Conservation (phyloP, 768 basidiomycete species). For the Suillus cothurnatus region DNA sequence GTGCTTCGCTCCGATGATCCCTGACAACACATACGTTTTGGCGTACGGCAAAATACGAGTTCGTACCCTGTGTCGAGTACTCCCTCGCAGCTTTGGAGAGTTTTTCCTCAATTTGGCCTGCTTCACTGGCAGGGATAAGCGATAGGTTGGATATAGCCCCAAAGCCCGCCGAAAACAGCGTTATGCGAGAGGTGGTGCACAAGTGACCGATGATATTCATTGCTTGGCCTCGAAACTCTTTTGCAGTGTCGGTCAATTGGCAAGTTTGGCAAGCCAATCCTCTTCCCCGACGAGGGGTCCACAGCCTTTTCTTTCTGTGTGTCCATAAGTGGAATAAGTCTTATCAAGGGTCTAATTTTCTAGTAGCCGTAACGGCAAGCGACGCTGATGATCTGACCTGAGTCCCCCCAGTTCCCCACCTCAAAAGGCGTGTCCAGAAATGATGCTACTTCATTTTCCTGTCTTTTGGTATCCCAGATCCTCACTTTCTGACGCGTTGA, state of each 20-base stretch:
- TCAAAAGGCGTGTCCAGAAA: neutral
- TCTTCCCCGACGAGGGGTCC: neutral
- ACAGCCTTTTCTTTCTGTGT: neutral
- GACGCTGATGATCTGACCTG: no score
- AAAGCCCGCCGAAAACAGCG: neutral
- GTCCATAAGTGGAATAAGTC: neutral
- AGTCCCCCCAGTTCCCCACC: neutral
- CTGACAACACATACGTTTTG: neutral
- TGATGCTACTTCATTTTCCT: neutral
- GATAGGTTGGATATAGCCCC: neutral
- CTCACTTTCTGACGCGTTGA: conserved; percentile 2
- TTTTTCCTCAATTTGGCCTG: neutral
- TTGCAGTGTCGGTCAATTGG: no score
- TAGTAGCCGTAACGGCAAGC: neutral
- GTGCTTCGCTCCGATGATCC: neutral
- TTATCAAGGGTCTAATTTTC: neutral
- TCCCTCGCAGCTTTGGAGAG: neutral
- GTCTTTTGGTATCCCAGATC: neutral
- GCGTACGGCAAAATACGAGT: neutral
- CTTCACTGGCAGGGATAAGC: neutral
- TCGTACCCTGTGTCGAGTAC: neutral
- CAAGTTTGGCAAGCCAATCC: neutral
- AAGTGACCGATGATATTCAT: neutral
- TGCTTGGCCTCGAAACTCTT: neutral
- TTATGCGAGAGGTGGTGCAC: neutral